Percentiles rank a stretch among this genome's conserved stretches.
These are phyloP conservation scores for Pestalotiopsis sp. DNA, from an alignment of 2,329 filamentous ascomycete genomes.

Conservation along the genomic window DNA sequence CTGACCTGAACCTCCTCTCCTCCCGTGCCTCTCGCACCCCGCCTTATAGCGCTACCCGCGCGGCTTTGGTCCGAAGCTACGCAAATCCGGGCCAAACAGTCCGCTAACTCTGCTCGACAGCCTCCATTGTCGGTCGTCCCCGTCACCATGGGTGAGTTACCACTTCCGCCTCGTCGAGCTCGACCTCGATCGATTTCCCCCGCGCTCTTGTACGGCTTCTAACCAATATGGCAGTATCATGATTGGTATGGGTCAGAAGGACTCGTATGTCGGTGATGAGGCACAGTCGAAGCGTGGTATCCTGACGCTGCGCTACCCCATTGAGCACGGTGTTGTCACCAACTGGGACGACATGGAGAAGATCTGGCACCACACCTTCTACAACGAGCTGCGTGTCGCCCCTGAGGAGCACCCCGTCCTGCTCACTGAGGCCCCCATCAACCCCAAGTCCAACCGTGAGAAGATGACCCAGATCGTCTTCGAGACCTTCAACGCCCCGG, in stretches of 20 bases:
- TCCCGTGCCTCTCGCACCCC: slow-evolving; percentile 36
- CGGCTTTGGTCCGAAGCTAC: slow-evolving; percentile 14
- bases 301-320: slow-evolving; percentile 98
- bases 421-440: slow-evolving; percentile 99
- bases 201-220: slow-evolving; percentile 24
- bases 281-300: slow-evolving; percentile 99
- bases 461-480: slow-evolving; percentile 99
- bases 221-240: slow-evolving; percentile 76
- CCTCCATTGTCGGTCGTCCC: slow-evolving; percentile 98
- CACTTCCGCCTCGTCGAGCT: slow-evolving; percentile 3
- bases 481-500: slow-evolving; percentile 99
- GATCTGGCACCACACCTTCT: slow-evolving; percentile 99
- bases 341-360: slow-evolving; percentile 99
- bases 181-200: slow-evolving; percentile 12
- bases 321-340: slow-evolving; percentile 99
- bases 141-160: slow-evolving; percentile 96
- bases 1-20: slow-evolving; percentile 19
- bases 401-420: slow-evolving; percentile 99
- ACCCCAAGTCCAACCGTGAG: slow-evolving; percentile 99
- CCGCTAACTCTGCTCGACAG: slow-evolving; percentile 53
- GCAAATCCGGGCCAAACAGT: slow-evolving; percentile 12
- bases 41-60: slow-evolving; percentile 32
- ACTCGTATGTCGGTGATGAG: slow-evolving; percentile 99
- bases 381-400: slow-evolving; percentile 99
- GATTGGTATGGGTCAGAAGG: slow-evolving; percentile 99